Conservation (phyloP, 1,139 yeast species). For the Taphrina deformans region DNA sequence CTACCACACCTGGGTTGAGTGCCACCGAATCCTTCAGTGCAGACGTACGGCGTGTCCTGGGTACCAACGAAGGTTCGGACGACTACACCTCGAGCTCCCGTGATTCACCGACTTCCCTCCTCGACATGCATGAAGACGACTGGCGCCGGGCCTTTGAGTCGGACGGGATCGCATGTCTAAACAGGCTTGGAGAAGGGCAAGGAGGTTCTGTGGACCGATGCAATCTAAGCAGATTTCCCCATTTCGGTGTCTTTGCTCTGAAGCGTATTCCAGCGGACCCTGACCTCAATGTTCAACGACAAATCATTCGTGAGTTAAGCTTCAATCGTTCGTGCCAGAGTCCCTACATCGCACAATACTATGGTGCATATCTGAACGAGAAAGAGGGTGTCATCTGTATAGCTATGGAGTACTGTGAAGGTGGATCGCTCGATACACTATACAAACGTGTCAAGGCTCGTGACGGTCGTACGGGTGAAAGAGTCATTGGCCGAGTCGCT, state of each 20-base stretch:
- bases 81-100: not conserved
- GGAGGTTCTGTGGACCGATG: constrained; percentile 91
- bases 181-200: constrained; percentile 85
- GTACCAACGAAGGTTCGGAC: not conserved
- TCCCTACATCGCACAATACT: constrained; percentile 82
- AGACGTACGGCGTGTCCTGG: constrained; percentile 26
- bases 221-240: constrained; percentile 49
- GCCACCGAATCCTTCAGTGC: constrained; percentile 26
- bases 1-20: not conserved
- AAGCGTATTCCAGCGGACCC: constrained; percentile 43
- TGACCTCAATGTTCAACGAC: constrained; percentile 68
- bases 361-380: constrained; percentile 74
- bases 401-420: constrained; percentile 99
- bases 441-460: constrained; percentile 48
- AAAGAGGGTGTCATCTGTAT: constrained; percentile 71
- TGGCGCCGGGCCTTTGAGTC: constrained; percentile 69
- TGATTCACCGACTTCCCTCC: constrained; percentile 43
- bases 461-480: constrained; percentile 60
- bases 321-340: constrained; percentile 83
- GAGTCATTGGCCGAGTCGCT: constrained; percentile 71
- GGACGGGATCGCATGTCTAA: constrained; percentile 61
- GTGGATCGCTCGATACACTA: constrained; percentile 86
- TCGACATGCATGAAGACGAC: constrained; percentile 68
- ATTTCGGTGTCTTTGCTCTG: constrained; percentile 66
- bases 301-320: constrained; percentile 80